A percentile compares a stretch with the other conserved stretches of the same genome.
phyloP scores from a whole-genome alignment of 2,329 filamentous ascomycete genomes.

The Fusarium beomiforme region DNA sequence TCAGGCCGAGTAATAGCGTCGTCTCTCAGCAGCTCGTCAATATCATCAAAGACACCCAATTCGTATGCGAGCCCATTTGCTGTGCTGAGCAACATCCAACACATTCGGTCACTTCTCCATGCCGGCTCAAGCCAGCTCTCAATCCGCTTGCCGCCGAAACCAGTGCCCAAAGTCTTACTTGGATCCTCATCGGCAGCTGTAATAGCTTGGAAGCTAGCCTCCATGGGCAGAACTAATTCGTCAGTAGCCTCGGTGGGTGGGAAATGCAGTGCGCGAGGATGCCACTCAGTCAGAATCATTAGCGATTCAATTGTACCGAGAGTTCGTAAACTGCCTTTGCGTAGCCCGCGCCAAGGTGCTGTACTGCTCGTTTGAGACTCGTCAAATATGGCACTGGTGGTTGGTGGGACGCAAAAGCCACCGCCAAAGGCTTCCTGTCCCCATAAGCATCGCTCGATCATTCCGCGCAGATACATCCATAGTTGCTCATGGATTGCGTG shows the following conservation, averaged over 20 bases:
- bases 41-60: conserved; percentile 93
- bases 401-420: conserved; percentile 80
- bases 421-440: conserved; percentile 96
- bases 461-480: conserved; percentile 92
- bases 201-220: conserved; percentile 57
- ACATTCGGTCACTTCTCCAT: conserved; percentile 95
- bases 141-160: conserved; percentile 84
- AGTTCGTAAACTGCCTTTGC: conserved; percentile 84
- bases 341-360: conserved; percentile 74
- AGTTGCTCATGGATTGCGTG: conserved; percentile 95
- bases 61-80: conserved; percentile 92
- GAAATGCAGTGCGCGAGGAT: conserved; percentile 93
- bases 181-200: conserved; percentile 52
- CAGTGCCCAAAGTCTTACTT: conserved; percentile 53
- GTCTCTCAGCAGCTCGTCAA: conserved; percentile 74
- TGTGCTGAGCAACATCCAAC: conserved; percentile 95
- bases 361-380: conserved; percentile 73
- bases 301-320: conserved; percentile 94
- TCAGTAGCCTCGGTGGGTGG: conserved; percentile 81
- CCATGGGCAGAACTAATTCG: conserved; percentile 72
- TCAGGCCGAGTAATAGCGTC: conserved; percentile 69
- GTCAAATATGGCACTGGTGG: conserved; percentile 60
- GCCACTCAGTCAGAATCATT: conserved; percentile 96
- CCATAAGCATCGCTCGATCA: conserved; percentile 96
- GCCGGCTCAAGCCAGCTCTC: conserved; percentile 97